A percentile compares a stretch with the other conserved stretches of the same genome.
These are phyloP conservation scores for Xylaria curta DNA, from an alignment of 495 filamentous ascomycete genomes.

Conservation along the genomic window DNA sequence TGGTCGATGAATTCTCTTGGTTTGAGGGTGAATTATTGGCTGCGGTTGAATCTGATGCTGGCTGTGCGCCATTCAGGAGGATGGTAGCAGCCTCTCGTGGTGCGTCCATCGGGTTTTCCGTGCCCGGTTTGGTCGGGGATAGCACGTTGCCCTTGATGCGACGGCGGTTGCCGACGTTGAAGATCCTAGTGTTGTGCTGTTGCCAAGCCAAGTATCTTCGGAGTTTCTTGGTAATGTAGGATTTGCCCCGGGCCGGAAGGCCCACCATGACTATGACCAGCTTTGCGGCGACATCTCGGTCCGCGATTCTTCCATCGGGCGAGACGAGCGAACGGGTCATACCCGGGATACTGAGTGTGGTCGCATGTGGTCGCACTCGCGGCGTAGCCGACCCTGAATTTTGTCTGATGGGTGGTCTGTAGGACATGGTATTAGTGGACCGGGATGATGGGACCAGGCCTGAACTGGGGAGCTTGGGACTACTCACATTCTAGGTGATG, in stretches of 20 bases:
- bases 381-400: constrained; percentile 69
- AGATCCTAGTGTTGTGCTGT: constrained; percentile 92
- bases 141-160: constrained; percentile 72
- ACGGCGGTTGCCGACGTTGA: constrained; percentile 93
- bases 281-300: constrained; percentile 92
- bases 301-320: constrained; percentile 90
- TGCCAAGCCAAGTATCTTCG: constrained; percentile 96
- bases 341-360: constrained; percentile 83
- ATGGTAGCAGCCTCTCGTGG: constrained; percentile 55
- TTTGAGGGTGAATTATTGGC: constrained; percentile 23
- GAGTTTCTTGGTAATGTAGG: constrained; percentile 98
- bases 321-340: constrained; percentile 93
- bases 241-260: constrained; percentile 92
- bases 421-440: constrained; percentile 26
- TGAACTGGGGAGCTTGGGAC: not conserved
- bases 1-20: constrained; percentile 57
- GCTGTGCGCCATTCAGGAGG: constrained; percentile 51
- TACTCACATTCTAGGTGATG: constrained; percentile 61
- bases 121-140: constrained; percentile 36
- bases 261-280: constrained; percentile 99
- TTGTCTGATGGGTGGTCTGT: constrained; percentile 60
- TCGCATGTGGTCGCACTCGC: constrained; percentile 71
- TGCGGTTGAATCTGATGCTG: constrained; percentile 41
- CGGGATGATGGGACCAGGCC: not conserved
- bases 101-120: constrained; percentile 41